Conservation (phyloP, 2,329 filamentous ascomycete genomes). For the Epichloe sp. region DNA sequence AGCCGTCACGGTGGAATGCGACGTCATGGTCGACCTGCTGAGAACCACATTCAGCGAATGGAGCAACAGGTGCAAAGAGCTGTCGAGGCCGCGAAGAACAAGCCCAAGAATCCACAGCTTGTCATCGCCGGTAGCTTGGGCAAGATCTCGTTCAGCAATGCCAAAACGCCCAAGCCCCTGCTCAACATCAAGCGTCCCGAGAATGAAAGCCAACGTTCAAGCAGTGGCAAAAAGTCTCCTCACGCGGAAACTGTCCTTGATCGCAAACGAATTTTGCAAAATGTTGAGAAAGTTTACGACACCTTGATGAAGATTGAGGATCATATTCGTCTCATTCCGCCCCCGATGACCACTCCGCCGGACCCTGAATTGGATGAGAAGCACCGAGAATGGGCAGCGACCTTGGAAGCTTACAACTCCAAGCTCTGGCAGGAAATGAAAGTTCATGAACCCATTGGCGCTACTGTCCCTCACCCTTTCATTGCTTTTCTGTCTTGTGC, state of each 20-base stretch:
- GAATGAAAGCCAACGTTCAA: conserved; percentile 42
- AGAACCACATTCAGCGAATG: conserved; percentile 98
- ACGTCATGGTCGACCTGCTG: conserved; percentile 67
- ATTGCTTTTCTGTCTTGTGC: conserved; percentile 88
- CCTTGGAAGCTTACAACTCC: conserved; percentile 55
- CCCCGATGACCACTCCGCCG: conserved; percentile 37
- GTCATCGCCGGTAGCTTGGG: conserved; percentile 93
- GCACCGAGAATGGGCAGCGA: conserved; percentile 58
- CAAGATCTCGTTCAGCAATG: conserved; percentile 98
- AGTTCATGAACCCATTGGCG: conserved; percentile 81
- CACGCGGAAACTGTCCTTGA: conserved; percentile 43
- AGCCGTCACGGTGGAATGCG: conserved; percentile 63
- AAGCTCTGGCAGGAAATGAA: conserved; percentile 79
- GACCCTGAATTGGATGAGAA: conserved; percentile 57
- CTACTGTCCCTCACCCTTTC: conserved; percentile 74
- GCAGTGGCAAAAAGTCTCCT: conserved; percentile 30
- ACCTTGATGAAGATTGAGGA: conserved; percentile 91
- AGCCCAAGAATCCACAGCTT: conserved; percentile 94
- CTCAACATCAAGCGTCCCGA: conserved; percentile 90
- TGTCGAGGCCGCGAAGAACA: conserved; percentile 92
- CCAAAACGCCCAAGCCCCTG: conserved; percentile 89
- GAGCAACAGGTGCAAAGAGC: conserved; percentile 97
- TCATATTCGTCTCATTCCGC: conserved; percentile 68
- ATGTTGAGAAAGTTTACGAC: conserved; percentile 80
- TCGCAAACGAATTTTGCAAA: conserved; percentile 68